phyloP scores from a whole-genome alignment of 2,329 filamentous ascomycete species.

The Curvularia lunata region DNA sequence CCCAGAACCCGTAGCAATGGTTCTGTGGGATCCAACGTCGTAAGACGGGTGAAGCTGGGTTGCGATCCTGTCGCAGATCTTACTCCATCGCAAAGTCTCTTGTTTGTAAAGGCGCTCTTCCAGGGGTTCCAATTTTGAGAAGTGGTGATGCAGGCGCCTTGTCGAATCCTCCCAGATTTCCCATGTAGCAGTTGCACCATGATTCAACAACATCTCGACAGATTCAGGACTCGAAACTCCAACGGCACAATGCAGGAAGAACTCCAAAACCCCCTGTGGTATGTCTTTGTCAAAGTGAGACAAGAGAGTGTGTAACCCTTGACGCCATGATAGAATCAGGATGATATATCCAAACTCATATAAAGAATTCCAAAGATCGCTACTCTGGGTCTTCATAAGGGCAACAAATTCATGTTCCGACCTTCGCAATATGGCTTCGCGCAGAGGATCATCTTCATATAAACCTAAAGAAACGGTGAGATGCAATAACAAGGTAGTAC shows the following conservation, averaged over 20 bases:
- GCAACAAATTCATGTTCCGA: background rate
- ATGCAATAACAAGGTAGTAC: background rate
- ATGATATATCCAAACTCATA: too few species aligned
- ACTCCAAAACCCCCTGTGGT: background rate
- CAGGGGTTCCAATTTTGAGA: background rate
- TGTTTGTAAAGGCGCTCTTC: background rate
- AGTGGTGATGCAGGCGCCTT: background rate
- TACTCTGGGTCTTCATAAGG: background rate
- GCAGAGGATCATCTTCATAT: background rate
- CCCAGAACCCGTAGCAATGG: background rate
- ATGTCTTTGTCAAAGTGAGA: background rate
- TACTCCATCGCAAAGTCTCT: background rate
- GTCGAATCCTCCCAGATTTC: background rate
- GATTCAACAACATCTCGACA: background rate
- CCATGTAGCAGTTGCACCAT: background rate
- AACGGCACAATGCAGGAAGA: background rate
- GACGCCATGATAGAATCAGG: background rate
- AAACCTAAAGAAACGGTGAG: background rate
- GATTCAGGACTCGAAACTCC: background rate
- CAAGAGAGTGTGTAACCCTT: background rate
- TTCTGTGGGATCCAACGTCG: too few species aligned
- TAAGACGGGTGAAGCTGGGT: background rate
- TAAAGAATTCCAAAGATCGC: background rate
- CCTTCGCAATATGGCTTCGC: background rate
- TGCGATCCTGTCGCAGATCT: background rate